Evolutionary conservation across 148 eudicot species (phyloP).

Genomic region (Vaccinium vitisidaea): DNA sequence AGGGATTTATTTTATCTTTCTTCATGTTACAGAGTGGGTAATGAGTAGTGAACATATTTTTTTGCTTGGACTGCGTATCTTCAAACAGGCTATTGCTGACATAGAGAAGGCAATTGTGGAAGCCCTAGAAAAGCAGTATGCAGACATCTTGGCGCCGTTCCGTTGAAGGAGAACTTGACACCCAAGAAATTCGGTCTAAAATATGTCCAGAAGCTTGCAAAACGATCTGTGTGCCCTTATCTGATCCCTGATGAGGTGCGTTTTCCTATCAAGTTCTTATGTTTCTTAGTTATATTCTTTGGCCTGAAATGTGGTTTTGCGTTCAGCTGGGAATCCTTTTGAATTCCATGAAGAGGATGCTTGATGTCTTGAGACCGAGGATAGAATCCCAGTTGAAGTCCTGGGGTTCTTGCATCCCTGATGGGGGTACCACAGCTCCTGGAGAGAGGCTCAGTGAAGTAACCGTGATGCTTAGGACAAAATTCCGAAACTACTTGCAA

Average conservation of each 20-base stretch:
- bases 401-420: slow-evolving; percentile 56
- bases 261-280: not conserved
- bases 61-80: slow-evolving; percentile 1
- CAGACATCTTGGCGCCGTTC: slow-evolving; percentile 70
- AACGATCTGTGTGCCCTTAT: slow-evolving; percentile 45
- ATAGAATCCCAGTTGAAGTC: slow-evolving; percentile 60
- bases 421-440: slow-evolving; percentile 42
- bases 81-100: slow-evolving; percentile 62
- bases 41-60: not conserved
- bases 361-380: slow-evolving; percentile 61
- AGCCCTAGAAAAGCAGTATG: slow-evolving; percentile 61
- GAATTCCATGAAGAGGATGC: slow-evolving; percentile 83
- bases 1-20: not conserved
- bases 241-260: slow-evolving; percentile 55
- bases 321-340: slow-evolving; percentile 63
- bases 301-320: not conserved
- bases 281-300: not conserved
- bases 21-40: not conserved
- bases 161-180: slow-evolving; percentile 61
- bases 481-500: slow-evolving; percentile 67
- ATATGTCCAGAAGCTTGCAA: slow-evolving; percentile 70
- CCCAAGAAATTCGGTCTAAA: slow-evolving; percentile 61
- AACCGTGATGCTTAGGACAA: slow-evolving; percentile 64
- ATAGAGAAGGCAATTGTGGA: slow-evolving; percentile 68
- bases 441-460: slow-evolving; percentile 72